Conservation (phyloP, 2,329 filamentous ascomycete genomes). For the Tolypocladium album region DNA sequence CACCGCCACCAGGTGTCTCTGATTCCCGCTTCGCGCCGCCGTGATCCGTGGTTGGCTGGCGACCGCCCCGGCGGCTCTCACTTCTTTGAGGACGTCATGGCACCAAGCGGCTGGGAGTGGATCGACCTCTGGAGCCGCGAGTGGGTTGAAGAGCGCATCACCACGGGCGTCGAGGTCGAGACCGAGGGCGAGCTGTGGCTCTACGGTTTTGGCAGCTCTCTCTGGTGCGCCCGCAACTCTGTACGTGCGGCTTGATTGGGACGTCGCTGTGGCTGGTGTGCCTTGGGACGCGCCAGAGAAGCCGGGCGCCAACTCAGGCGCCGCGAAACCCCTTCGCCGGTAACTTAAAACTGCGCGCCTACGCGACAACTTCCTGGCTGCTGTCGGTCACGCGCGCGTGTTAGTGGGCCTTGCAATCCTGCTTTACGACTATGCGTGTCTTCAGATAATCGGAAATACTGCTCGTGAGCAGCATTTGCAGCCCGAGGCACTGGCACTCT, state of each 20-base stretch:
- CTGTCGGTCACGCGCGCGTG: not conserved
- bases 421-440: not conserved
- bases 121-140: conserved; percentile 88
- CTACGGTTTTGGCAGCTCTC: too few relatives aligned
- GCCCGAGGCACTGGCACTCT: not conserved
- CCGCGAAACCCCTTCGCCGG: too few relatives aligned
- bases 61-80: conserved; percentile 72
- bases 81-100: conserved; percentile 89
- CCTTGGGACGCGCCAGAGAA: too few relatives aligned
- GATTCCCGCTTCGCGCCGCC: not conserved
- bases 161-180: conserved; percentile 92
- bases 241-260: too few relatives aligned
- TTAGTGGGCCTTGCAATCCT: not conserved
- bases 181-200: conserved; percentile 78
- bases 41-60: conserved; percentile 27
- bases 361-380: not conserved
- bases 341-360: too few relatives aligned
- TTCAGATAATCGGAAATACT: not conserved
- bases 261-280: too few relatives aligned
- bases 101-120: conserved; percentile 86
- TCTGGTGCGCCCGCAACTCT: too few relatives aligned
- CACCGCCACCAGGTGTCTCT: not conserved
- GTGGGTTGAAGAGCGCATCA: conserved; percentile 95
- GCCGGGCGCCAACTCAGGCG: too few relatives aligned
- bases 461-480: not conserved